Evolutionary conservation across 1,139 yeast species (phyloP).

Genomic region (Saccharomyces hybrid): DNA sequence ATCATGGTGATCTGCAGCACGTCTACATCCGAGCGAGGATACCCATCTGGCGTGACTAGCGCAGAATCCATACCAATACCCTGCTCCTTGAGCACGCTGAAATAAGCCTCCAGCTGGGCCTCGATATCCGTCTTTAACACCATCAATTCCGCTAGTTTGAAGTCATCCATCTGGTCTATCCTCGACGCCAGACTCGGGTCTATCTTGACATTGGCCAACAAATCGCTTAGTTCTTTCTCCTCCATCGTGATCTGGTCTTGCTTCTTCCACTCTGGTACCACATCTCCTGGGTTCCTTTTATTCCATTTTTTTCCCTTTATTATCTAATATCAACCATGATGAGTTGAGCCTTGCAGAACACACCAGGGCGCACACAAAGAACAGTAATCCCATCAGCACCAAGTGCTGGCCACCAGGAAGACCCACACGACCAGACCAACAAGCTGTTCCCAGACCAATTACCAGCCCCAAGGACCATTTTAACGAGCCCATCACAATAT

Average conservation of each 20-base stretch:
- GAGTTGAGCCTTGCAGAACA: background rate
- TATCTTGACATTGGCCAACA: background rate
- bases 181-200: background rate
- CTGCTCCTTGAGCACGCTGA: constrained; percentile 20
- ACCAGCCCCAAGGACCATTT: background rate
- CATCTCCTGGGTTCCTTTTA: background rate
- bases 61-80: constrained; percentile 57
- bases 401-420: background rate
- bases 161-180: background rate
- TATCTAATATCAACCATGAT: background rate
- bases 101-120: constrained; percentile 14
- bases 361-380: background rate
- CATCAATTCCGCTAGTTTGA: constrained; percentile 1
- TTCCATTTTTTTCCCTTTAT: background rate
- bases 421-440: background rate
- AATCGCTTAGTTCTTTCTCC: background rate
- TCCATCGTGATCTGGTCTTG: background rate
- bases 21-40: constrained; percentile 81
- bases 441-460: background rate
- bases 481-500: background rate
- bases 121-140: constrained; percentile 18
- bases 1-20: constrained; percentile 56
- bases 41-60: constrained; percentile 65
- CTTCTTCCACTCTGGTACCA: background rate
- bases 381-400: background rate